Evolutionary conservation across 2,329 filamentous ascomycete species (phyloP).

Genomic region (Shiraia sp.): DNA sequence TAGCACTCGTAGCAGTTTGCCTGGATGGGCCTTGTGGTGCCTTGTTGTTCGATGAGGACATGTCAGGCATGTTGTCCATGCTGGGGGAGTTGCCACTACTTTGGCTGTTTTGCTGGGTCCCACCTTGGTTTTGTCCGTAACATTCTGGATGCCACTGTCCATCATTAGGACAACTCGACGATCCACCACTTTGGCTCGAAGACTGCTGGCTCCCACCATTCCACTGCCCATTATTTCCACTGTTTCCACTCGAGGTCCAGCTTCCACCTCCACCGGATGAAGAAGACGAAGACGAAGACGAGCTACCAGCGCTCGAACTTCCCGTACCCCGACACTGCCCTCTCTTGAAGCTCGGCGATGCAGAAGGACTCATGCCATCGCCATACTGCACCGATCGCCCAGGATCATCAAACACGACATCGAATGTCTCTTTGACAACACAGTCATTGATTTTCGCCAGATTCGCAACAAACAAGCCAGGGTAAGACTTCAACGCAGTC

Average conservation of each 20-base stretch:
- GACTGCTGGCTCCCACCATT: slow-evolving; percentile 4
- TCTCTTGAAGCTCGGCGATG: slow-evolving; percentile 11
- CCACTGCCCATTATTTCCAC: slow-evolving; percentile 17
- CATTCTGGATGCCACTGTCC: slow-evolving; percentile 19
- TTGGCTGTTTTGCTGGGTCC: neutral
- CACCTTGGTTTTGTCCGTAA: neutral
- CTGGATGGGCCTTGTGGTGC: too few relatives aligned
- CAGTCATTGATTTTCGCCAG: slow-evolving; percentile 48
- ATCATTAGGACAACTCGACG: slow-evolving; percentile 8
- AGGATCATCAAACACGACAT: slow-evolving; percentile 48
- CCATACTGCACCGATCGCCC: slow-evolving; percentile 47
- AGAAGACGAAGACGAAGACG: slow-evolving; percentile 8
- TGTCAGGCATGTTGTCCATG: too few relatives aligned
- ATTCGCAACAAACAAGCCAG: slow-evolving; percentile 51
- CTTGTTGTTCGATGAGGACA: too few relatives aligned
- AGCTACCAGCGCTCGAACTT: slow-evolving; percentile 14
- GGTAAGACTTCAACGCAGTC: slow-evolving; percentile 39
- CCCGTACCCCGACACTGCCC: slow-evolving; percentile 25
- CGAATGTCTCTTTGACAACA: slow-evolving; percentile 41
- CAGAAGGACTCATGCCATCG: slow-evolving; percentile 31
- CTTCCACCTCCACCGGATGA: slow-evolving; percentile 5
- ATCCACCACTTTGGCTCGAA: neutral
- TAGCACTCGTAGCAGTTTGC: neutral
- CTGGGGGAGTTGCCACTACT: too few relatives aligned
- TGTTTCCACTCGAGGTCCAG: slow-evolving; percentile 3